Percentiles rank a stretch among this genome's conserved stretches.
Evolutionary conservation across 148 eudicot genomes (phyloP).

Genomic region (Salicornia ramosissima): DNA sequence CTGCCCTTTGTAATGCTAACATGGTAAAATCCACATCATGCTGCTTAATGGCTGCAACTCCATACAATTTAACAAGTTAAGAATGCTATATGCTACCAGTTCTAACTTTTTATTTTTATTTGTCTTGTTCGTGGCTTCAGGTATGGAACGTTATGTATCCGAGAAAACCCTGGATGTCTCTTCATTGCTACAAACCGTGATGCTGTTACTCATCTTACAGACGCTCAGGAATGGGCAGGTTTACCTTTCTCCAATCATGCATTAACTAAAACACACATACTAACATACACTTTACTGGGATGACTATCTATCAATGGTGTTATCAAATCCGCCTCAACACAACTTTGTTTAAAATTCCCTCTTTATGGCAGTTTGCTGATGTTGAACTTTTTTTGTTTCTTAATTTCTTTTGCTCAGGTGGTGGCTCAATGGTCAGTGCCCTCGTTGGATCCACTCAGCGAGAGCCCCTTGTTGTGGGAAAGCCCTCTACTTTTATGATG

Average conservation of each 20-base stretch:
- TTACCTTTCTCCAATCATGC: constrained; percentile 5
- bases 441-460: constrained; percentile 74
- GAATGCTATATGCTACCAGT: neutral
- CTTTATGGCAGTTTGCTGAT: neutral
- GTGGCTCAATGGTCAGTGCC: constrained; percentile 98
- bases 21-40: neutral
- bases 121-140: constrained; percentile 36
- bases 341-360: neutral
- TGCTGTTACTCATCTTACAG: constrained; percentile 95
- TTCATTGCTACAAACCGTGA: constrained; percentile 98
- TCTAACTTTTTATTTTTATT: neutral
- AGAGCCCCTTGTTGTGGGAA: constrained; percentile 93
- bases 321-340: neutral
- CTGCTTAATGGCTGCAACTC: neutral
- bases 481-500: constrained; percentile 99
- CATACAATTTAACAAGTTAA: neutral
- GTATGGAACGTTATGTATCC: constrained; percentile 92
- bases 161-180: constrained; percentile 93
- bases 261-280: neutral
- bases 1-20: neutral
- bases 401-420: constrained; percentile 49
- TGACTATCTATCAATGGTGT: neutral
- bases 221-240: constrained; percentile 99
- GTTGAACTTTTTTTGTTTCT: neutral
- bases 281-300: neutral